Evolutionary conservation across 164 flowering plant species (phyloP).

Genomic region (Umbellularia californica): DNA sequence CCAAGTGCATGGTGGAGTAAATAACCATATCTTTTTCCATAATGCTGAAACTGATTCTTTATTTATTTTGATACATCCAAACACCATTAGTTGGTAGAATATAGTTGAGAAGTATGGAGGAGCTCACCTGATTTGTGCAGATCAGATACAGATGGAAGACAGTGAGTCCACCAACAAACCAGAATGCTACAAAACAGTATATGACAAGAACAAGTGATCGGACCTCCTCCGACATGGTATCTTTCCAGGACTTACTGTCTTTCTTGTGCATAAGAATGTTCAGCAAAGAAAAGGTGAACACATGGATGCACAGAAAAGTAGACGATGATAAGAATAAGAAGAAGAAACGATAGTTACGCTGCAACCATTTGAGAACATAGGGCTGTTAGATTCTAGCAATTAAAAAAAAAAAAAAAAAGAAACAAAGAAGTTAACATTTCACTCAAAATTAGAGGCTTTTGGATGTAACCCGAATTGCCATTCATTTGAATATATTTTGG

Average conservation of each 20-base stretch:
- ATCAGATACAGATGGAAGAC: slow-evolving; percentile 80
- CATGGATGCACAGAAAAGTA: slow-evolving; percentile 68
- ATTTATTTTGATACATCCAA: not conserved
- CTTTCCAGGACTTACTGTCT: slow-evolving; percentile 23
- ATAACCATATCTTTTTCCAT: not conserved
- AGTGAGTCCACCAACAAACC: slow-evolving; percentile 97
- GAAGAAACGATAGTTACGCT: slow-evolving; percentile 92
- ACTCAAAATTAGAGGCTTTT: not conserved
- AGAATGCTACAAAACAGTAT: slow-evolving; percentile 82
- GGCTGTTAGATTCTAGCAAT: slow-evolving; percentile 16
- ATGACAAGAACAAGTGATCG: slow-evolving; percentile 62
- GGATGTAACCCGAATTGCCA: not conserved
- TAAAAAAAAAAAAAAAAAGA: not conserved
- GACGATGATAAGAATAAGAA: slow-evolving; percentile 65
- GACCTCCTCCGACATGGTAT: slow-evolving; percentile 41
- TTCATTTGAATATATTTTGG: not conserved
- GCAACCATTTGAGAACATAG: slow-evolving; percentile 27
- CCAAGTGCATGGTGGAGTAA: not conserved
- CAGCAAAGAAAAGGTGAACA: slow-evolving; percentile 61
- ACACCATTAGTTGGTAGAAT: not conserved
- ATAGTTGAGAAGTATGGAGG: not conserved
- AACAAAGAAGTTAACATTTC: not conserved
- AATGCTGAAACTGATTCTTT: not conserved
- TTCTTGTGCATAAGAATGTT: slow-evolving; percentile 31
- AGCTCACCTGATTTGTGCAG: slow-evolving; percentile 79